phyloP scores from a whole-genome alignment of 306 rosid species.

The Dicorynia guianensis region DNA sequence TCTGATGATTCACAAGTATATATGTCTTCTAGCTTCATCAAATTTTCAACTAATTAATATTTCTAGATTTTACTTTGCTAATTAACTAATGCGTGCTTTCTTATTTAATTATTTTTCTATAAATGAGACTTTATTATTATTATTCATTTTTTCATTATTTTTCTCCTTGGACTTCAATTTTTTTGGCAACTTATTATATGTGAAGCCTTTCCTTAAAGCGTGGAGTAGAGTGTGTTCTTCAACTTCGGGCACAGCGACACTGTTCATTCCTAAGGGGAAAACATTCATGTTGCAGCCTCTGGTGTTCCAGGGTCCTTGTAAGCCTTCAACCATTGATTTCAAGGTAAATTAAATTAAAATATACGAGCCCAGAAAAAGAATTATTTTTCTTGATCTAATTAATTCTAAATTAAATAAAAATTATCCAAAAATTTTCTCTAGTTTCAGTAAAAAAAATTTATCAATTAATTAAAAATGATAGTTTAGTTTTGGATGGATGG shows the following conservation, averaged over 20 bases:
- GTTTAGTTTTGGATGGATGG: no score
- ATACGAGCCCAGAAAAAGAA: neutral
- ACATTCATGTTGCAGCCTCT: constrained; percentile 53
- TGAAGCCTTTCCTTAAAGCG: constrained; percentile 62
- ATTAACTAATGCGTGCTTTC: neutral
- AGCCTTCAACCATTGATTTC: constrained; percentile 32
- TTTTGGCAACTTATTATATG: neutral
- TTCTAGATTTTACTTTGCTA: neutral
- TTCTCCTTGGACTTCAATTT: neutral
- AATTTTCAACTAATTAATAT: neutral
- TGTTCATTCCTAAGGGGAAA: constrained; percentile 47
- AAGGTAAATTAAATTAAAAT: constrained; percentile 35
- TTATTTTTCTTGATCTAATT: neutral
- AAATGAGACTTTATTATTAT: neutral
- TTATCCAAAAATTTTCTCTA: neutral
- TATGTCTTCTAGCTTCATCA: neutral
- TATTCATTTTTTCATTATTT: neutral
- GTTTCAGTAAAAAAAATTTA: no score
- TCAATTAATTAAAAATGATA: no score
- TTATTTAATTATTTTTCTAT: neutral
- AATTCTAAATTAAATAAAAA: neutral
- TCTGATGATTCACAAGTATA: constrained; percentile 57
- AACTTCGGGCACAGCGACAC: constrained; percentile 37
- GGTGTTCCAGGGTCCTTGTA: constrained; percentile 63
- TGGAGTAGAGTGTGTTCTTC: constrained; percentile 52